Base-by-base conservation (phyloP, 495 filamentous ascomycete genomes). In the Penicillium canescens region DNA sequence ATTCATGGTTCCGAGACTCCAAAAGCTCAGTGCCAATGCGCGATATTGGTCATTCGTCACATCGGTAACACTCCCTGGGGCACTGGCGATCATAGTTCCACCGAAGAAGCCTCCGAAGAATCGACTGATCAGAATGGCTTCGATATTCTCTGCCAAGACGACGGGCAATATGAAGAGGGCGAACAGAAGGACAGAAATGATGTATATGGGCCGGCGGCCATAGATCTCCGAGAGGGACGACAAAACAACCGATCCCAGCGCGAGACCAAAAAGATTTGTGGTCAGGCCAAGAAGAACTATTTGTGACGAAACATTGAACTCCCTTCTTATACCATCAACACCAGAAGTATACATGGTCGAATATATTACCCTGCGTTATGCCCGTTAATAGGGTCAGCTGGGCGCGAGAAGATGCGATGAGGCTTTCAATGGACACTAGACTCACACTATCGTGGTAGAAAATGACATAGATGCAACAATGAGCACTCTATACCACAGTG, bases 151-250 rank as follows among this genome's bases (percentile, higher is more conserved):
- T 2, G 88, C 87, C 33, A 92, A 55, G 14, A 81, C 89, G 48
- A 84, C 84, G 0, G 90, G 89, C 1, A 92, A 67, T 23, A 89
- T 75, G 37, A 91, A 64, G 13, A 91, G 37, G 4, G 77, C 74
- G 62, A 86, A 92, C 4, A 85, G 61, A 6, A 70, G 61, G 55
- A 89, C 66, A 38, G 84, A 83, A 31, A 79, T 56, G 3, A 90
- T 59, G 61, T 93, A 93, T 14, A 93, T 78, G 18, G 79, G 80
- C 18, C 83, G 66, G 11, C 90, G 76, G 2, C 90, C 90, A 56
- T 84, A 91, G 42, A 92, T 75, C 69, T 95, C 90, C 20, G 80
- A 84, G 46, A 91, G 66, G 0, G 89, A 88, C n/a, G 90, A 89
- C 7, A 91, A 73, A 14, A 92, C 61, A 9, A 93, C 67, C 42